Base-by-base conservation (phyloP, 1,284 basidiomycete genomes). In the Neonothopanus nambi region DNA sequence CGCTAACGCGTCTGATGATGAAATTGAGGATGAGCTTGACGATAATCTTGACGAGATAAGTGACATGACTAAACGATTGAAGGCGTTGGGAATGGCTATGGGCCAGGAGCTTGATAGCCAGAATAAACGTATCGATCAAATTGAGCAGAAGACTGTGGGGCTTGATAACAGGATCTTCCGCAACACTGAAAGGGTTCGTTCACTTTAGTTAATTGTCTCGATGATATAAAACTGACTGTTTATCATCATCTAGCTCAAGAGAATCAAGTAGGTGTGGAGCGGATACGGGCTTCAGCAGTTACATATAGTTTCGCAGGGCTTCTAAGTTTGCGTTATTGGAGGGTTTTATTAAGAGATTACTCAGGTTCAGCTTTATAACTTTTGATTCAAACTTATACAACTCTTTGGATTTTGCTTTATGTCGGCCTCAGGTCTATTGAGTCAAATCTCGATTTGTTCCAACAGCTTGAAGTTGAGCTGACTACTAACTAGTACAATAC, bases 11-110 rank as follows among this genome's bases (percentile, higher is more conserved):
- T 94, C 91, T 21, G 97, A 99, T 65, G 95, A 99, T 65, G 95
- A 98, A 72, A 63, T 98, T 2, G 95, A 98, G 72, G 85, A 93
- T 63, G 87, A 95, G 67, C 67, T 98, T 17, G 96, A 98, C 64
- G 84, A 85, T 60, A 98, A 99, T 69, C 73, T 99, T 47, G 86
- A 94, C 68, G 94, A 98, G 71, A 93, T 97, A 55, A 76, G 83
- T 45, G 87, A 87, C 52, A 81, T 91, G 49, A 86, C 91, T 4
- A 90, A 87, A 70, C 77, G 89, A 49, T 78, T 99, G 60, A 96
- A 95, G 73, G 82, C 85, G 21, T 75, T 98, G 20, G 93, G 92
- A 2, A 80, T 80, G 59, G 87, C 93, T 6, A 94, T 94, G 86
- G 86, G 91, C 28, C 78, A 88, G 58, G 91, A 93, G 63, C 78